Conservation (phyloP, 1,139 yeast genomes). For the Yamadazyma diddensiae region DNA sequence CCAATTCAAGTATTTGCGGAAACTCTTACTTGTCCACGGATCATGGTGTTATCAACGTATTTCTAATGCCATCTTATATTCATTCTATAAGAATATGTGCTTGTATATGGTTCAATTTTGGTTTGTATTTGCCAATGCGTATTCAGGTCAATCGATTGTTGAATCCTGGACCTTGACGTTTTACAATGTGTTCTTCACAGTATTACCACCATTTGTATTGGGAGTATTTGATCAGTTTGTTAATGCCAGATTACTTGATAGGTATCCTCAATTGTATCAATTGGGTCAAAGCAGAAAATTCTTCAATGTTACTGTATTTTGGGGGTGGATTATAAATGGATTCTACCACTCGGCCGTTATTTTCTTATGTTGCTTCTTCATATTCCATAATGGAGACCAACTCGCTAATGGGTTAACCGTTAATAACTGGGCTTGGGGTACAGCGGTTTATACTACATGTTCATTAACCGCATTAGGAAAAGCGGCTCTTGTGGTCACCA, state of each 20-base stretch:
- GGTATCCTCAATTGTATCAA: conserved; percentile 90
- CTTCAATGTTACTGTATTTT: conserved; percentile 86
- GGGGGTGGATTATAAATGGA: conserved; percentile 98
- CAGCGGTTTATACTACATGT: conserved; percentile 84
- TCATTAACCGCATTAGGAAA: conserved; percentile 88
- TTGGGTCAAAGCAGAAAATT: conserved; percentile 86
- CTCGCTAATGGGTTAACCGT: conserved; percentile 69
- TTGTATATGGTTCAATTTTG: conserved; percentile 97
- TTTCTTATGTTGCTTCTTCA: conserved; percentile 67
- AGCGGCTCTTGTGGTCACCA: conserved; percentile 86
- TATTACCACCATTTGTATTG: conserved; percentile 89
- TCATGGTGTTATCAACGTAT: conserved; percentile 97
- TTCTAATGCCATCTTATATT: conserved; percentile 86
- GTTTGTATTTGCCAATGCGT: conserved; percentile 91
- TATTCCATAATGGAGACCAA: conserved; percentile 67
- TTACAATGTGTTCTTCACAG: conserved; percentile 94
- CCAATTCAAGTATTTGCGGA: conserved; percentile 83
- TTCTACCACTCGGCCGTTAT: conserved; percentile 89
- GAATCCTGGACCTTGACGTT: conserved; percentile 98
- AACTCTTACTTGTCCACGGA: conserved; percentile 88
- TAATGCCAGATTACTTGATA: conserved; percentile 80
- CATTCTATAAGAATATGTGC: conserved; percentile 93
- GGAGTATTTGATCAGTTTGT: conserved; percentile 98
- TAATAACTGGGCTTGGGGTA: conserved; percentile 96
- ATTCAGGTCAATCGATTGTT: conserved; percentile 91